Percentiles rank a stretch among this genome's conserved stretches.
Conservation (phyloP, 768 basidiomycete species). For the Hirschioporus abietinus region DNA sequence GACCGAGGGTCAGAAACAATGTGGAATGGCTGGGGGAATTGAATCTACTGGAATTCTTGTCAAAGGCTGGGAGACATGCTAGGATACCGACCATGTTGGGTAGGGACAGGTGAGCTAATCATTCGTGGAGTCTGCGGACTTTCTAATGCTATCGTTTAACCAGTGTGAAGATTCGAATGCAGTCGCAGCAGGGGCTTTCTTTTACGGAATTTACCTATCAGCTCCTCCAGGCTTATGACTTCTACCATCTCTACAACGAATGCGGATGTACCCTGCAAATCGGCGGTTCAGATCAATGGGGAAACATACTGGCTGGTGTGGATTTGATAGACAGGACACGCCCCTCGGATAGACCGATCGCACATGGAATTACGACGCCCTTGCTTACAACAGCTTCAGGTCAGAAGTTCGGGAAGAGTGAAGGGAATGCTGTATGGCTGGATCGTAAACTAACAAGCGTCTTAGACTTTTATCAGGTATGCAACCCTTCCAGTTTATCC, state of each 20-base stretch:
- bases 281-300: constrained; percentile 98
- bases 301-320: constrained; percentile 91
- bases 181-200: constrained; percentile 83
- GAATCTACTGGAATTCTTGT: constrained; percentile 78
- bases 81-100: constrained; percentile 87
- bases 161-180: constrained; percentile 80
- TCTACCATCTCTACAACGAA: constrained; percentile 63
- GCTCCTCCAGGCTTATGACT: constrained; percentile 95
- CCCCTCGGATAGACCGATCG: constrained; percentile 22
- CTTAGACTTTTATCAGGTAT: constrained; percentile 93
- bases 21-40: constrained; percentile 75
- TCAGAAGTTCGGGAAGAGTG: constrained; percentile 96
- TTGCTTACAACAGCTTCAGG: constrained; percentile 84
- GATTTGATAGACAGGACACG: constrained; percentile 73
- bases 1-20: constrained; percentile 53
- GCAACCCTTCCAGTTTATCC: constrained; percentile 11
- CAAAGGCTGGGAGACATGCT: constrained; percentile 70
- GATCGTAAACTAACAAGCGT: constrained; percentile 73
- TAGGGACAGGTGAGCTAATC: constrained; percentile 68
- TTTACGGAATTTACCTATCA: constrained; percentile 99
- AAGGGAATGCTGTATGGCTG: constrained; percentile 93
- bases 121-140: constrained; percentile 5
- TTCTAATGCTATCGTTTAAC: background rate
- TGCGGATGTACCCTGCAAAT: constrained; percentile 79
- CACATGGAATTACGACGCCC: constrained; percentile 90